Evolutionary conservation across 345 rosid species (phyloP).

Genomic region (Aurinia saxatilis): DNA sequence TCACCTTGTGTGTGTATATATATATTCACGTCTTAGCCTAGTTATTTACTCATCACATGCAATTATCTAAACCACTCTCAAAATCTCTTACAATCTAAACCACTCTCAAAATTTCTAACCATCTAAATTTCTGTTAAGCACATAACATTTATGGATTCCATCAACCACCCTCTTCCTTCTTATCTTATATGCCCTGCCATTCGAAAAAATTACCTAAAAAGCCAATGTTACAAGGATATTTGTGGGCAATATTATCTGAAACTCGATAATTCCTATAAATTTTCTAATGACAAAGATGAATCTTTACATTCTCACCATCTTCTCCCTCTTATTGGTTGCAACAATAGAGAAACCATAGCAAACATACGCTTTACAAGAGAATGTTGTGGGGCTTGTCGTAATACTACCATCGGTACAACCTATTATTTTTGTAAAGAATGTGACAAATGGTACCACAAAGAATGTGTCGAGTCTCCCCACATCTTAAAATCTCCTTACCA

Average conservation of each 20-base stretch:
- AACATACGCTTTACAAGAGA: too few species aligned
- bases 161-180: neutral
- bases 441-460: too few species aligned
- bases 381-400: neutral
- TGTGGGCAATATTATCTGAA: neutral
- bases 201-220: neutral
- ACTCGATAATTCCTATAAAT: neutral
- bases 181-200: neutral
- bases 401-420: neutral
- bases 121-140: neutral
- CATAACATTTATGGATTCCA: neutral
- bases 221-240: too few species aligned
- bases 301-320: neutral
- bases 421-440: too few species aligned
- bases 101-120: too few species aligned
- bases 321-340: neutral
- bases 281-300: neutral
- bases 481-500: neutral
- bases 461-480: neutral
- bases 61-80: too few species aligned
- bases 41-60: too few species aligned
- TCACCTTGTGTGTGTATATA: neutral
- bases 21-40: neutral
- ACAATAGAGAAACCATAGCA: neutral
- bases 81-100: neutral